phyloP scores from a whole-genome alignment of 2,329 filamentous ascomycete species.

The Sarocladiaceae sp. region DNA sequence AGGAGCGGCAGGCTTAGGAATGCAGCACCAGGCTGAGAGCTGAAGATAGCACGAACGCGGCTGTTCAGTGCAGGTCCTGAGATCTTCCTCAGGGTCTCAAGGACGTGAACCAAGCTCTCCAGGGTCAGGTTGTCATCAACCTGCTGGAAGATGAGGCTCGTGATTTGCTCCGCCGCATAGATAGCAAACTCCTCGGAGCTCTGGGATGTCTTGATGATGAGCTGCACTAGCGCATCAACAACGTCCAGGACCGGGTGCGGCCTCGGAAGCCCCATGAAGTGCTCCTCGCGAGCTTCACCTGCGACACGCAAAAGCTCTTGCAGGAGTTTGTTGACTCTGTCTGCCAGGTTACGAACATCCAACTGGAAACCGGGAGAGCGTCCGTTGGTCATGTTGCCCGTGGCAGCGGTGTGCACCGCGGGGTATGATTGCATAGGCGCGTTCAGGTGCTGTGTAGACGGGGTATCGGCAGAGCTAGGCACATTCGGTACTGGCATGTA shows the following conservation, averaged over 20 bases:
- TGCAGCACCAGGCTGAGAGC: conserved; percentile 47
- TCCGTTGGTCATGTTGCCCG: conserved; percentile 39
- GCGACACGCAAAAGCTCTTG: conserved; percentile 50
- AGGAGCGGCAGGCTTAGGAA: conserved; percentile 54
- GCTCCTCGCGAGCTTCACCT: conserved; percentile 48
- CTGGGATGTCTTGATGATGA: conserved; percentile 58
- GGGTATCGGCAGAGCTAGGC: conserved; percentile 54
- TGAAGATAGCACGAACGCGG: conserved; percentile 50
- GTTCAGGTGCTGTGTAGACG: conserved; percentile 46
- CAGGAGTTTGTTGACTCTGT: conserved; percentile 52
- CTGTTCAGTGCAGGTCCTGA: conserved; percentile 47
- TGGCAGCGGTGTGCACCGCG: conserved; percentile 39
- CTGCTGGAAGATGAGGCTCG: conserved; percentile 47
- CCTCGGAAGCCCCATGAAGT: conserved; percentile 53
- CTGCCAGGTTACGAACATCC: conserved; percentile 46
- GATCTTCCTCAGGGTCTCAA: conserved; percentile 56
- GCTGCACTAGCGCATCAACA: conserved; percentile 54
- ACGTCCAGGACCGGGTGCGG: conserved; percentile 55
- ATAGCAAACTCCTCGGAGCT: conserved; percentile 54
- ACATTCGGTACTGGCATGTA: conserved; percentile 51
- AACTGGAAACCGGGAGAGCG: conserved; percentile 40
- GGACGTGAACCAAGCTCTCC: conserved; percentile 56
- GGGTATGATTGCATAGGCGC: conserved; percentile 50
- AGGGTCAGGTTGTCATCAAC: conserved; percentile 50
- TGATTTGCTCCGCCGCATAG: conserved; percentile 55